These are phyloP conservation scores for Symmetrospora coprosmae DNA, from an alignment of 768 basidiomycete species.

Conservation along the genomic window DNA sequence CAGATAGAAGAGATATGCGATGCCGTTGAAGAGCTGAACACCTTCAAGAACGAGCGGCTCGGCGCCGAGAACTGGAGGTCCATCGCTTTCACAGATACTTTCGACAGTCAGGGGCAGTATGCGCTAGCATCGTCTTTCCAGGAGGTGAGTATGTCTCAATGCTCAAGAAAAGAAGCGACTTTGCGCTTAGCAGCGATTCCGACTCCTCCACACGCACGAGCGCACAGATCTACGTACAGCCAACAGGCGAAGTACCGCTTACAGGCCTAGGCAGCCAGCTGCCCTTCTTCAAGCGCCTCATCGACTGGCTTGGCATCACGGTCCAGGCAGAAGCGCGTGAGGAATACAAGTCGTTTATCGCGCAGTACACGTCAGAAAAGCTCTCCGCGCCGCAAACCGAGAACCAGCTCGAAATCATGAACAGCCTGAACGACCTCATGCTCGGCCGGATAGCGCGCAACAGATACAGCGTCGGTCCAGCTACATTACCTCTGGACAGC, in stretches of 20 bases:
- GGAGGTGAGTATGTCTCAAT: neutral
- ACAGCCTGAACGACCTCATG: slow-evolving; percentile 32
- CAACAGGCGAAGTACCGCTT: slow-evolving; percentile 31
- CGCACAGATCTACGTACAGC: slow-evolving; percentile 33
- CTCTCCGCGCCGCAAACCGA: slow-evolving; percentile 29
- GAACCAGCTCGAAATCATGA: slow-evolving; percentile 30
- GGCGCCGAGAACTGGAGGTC: slow-evolving; percentile 26
- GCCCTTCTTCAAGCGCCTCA: slow-evolving; percentile 31
- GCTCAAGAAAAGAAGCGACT: neutral
- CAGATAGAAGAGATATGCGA: slow-evolving; percentile 34
- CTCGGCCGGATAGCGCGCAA: slow-evolving; percentile 28
- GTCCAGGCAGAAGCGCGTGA: slow-evolving; percentile 33
- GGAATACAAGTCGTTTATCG: slow-evolving; percentile 31
- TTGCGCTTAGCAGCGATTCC: neutral
- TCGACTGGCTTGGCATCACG: slow-evolving; percentile 31
- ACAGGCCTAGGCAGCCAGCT: slow-evolving; percentile 26
- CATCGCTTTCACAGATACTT: slow-evolving; percentile 32
- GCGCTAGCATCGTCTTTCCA: slow-evolving; percentile 24
- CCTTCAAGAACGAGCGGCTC: slow-evolving; percentile 27
- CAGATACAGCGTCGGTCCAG: no score
- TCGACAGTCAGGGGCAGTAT: slow-evolving; percentile 31
- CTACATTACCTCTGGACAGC: no score
- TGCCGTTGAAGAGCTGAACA: slow-evolving; percentile 28
- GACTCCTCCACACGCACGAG: slow-evolving; percentile 19
- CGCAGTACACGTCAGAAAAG: slow-evolving; percentile 23